Evolutionary conservation across 768 basidiomycete species (phyloP).

Genomic region (Agrocybe pediades): DNA sequence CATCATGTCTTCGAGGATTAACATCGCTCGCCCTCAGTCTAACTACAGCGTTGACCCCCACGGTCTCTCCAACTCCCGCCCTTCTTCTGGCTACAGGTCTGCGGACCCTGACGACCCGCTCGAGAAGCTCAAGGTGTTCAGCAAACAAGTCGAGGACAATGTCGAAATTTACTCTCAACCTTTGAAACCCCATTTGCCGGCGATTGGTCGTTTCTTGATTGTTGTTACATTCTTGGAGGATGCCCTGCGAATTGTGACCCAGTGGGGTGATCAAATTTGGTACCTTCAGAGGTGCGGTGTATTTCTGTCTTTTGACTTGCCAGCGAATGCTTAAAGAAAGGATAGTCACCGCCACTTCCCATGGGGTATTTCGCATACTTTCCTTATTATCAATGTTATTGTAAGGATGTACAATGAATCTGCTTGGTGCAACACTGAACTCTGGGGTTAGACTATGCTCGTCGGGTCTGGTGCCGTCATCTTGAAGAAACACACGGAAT

Average conservation of each 20-base stretch:
- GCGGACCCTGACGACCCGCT: constrained; percentile 83
- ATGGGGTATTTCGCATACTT: constrained; percentile 92
- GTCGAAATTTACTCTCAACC: constrained; percentile 94
- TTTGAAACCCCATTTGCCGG: constrained; percentile 90
- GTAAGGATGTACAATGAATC: constrained; percentile 50
- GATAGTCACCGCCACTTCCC: constrained; percentile 91
- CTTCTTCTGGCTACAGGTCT: constrained; percentile 72
- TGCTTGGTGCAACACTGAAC: neutral
- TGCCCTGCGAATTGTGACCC: constrained; percentile 87
- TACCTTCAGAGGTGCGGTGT: constrained; percentile 87
- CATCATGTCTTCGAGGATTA: constrained; percentile 82
- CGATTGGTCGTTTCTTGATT: constrained; percentile 94
- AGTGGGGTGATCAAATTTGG: constrained; percentile 98
- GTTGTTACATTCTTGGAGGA: constrained; percentile 99
- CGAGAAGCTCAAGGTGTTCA: constrained; percentile 71
- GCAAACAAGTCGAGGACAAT: constrained; percentile 84
- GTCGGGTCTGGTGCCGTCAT: constrained; percentile 84
- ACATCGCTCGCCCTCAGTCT: constrained; percentile 71
- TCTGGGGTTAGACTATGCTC: constrained; percentile 77
- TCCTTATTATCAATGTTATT: constrained; percentile 88
- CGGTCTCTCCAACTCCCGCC: constrained; percentile 73
- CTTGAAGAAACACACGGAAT: constrained; percentile 84
- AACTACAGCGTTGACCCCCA: constrained; percentile 70
- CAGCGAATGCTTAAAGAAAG: constrained; percentile 6
- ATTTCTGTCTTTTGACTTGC: constrained; percentile 3